These are phyloP conservation scores for Daldinia sp. DNA, from an alignment of 2,329 filamentous ascomycete genomes.

Conservation along the genomic window DNA sequence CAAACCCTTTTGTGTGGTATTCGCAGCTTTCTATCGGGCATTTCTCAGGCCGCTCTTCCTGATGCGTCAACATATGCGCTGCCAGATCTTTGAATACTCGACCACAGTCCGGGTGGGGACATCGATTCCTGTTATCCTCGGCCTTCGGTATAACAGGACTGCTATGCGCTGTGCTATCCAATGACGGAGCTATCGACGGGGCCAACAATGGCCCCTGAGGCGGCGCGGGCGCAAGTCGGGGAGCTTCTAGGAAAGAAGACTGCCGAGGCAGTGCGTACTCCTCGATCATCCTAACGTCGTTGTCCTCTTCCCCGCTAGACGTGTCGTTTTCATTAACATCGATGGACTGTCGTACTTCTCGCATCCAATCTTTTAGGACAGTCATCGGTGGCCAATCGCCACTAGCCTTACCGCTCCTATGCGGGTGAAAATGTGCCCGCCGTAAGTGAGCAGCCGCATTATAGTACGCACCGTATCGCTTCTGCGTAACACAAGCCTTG, in stretches of 20 bases:
- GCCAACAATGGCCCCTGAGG: conserved; percentile 50
- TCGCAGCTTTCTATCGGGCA: conserved; percentile 93
- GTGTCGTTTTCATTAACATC: conserved; percentile 61
- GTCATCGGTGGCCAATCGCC: conserved; percentile 71
- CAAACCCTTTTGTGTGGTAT: conserved; percentile 92
- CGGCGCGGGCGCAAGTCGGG: conserved; percentile 52
- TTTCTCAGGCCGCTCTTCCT: conserved; percentile 91
- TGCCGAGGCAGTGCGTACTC: conserved; percentile 62
- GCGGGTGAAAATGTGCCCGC: conserved; percentile 68
- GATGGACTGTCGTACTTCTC: conserved; percentile 65
- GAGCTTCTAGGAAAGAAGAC: conserved; percentile 50
- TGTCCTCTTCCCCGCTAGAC: conserved; percentile 66
- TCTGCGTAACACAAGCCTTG: conserved; percentile 68
- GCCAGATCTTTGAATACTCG: conserved; percentile 91
- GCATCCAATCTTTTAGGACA: conserved; percentile 71
- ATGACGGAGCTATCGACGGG: conserved; percentile 50
- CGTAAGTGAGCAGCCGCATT: conserved; percentile 70
- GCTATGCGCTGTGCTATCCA: conserved; percentile 52
- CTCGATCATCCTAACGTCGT: conserved; percentile 56
- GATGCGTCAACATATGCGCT: conserved; percentile 94
- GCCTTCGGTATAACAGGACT: conserved; percentile 51
- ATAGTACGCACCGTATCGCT: conserved; percentile 70
- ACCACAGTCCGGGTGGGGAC: conserved; percentile 86
- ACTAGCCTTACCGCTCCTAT: conserved; percentile 67
- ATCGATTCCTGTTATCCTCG: conserved; percentile 62